phyloP scores from a whole-genome alignment of 306 rosid species.

The Sicyos edulis region DNA sequence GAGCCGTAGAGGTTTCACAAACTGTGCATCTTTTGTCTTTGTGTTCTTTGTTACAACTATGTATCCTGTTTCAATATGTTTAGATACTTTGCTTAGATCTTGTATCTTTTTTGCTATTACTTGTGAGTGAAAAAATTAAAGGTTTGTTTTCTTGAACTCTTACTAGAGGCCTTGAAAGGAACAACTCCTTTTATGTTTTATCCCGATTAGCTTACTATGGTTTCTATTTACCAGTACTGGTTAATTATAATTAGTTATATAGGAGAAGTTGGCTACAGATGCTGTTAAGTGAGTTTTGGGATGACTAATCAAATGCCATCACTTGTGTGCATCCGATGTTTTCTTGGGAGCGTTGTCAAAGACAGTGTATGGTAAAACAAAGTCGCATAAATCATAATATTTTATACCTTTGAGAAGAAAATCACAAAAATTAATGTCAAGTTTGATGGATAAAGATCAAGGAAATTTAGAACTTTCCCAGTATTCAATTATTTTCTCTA shows the following conservation, averaged over 20 bases:
- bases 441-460: not conserved
- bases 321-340: not conserved
- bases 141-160: not conserved
- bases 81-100: not conserved
- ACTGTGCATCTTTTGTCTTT: not conserved
- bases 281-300: not conserved
- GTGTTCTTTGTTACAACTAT: not conserved
- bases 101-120: not conserved
- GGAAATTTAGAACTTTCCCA: not conserved
- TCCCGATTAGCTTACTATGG: not conserved
- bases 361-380: not conserved
- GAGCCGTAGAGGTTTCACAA: slow-evolving; percentile 32
- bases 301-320: not conserved
- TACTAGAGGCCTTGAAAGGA: not conserved
- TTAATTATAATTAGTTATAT: not conserved
- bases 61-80: slow-evolving; percentile 2
- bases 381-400: not conserved
- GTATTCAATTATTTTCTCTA: slow-evolving; percentile 10
- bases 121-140: not conserved
- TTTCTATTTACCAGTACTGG: not conserved
- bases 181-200: not conserved
- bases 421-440: not conserved
- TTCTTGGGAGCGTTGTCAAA: not conserved
- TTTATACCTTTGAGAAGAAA: not conserved
- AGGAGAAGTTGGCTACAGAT: not conserved